Evolutionary conservation across 108 stramenopile genomes (phyloP).

Genomic region (Cyclostephanos tholiformis): DNA sequence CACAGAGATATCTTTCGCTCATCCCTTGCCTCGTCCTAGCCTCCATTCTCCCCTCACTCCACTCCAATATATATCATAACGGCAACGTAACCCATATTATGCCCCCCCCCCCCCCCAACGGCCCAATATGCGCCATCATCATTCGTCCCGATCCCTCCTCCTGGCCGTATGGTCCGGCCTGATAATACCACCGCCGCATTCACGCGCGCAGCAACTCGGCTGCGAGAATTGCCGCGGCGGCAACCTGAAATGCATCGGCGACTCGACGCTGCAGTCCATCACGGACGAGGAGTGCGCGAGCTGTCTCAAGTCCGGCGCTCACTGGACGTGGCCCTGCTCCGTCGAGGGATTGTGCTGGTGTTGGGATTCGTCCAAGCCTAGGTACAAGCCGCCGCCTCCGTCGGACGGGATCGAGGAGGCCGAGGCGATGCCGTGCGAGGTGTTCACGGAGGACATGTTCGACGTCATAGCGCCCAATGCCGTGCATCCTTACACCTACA

Average conservation of each 20-base stretch:
- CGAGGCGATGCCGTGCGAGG: conserved; percentile 35
- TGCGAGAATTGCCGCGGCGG: conserved; percentile 41
- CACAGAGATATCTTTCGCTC: too few relatives aligned
- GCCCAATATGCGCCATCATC: background rate
- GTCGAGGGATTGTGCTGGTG: conserved; percentile 48
- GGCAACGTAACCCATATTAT: too few relatives aligned
- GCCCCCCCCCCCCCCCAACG: background rate
- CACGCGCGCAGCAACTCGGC: conserved; percentile 12
- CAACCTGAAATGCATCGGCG: conserved; percentile 37
- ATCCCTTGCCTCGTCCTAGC: too few relatives aligned
- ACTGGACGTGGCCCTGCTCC: conserved; percentile 47
- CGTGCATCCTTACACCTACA: conserved; percentile 43
- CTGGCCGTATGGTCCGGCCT: background rate
- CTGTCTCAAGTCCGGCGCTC: conserved; percentile 32
- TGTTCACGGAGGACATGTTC: conserved; percentile 46
- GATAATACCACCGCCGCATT: background rate
- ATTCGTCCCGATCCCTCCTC: background rate
- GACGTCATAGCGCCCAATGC: conserved; percentile 44
- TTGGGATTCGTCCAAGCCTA: conserved; percentile 45
- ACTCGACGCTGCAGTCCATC: conserved; percentile 34
- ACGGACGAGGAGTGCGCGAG: conserved; percentile 33
- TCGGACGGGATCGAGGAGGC: conserved; percentile 27
- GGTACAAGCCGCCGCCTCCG: conserved; percentile 33
- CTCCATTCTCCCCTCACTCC: too few relatives aligned
- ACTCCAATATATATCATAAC: too few relatives aligned